Conservation (phyloP, 371 early-diverging fungal genomes). For the Sporodiniella umbellata region DNA sequence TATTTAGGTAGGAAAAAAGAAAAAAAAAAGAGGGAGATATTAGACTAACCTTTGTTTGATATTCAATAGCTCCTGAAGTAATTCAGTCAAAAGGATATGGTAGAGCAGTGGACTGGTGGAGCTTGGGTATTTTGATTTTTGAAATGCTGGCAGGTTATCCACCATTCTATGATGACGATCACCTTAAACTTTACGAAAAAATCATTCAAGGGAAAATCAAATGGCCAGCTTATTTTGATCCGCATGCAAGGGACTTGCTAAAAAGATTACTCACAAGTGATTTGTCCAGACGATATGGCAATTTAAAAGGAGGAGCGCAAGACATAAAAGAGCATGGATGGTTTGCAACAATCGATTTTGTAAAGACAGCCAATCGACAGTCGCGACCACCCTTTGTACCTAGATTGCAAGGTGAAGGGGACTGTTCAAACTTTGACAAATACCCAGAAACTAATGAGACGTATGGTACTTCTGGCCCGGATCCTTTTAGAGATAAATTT, state of each 20-base stretch:
- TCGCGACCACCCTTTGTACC: slow-evolving; percentile 86
- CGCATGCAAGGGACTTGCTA: slow-evolving; percentile 89
- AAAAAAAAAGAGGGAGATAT: too few species aligned
- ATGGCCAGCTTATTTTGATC: slow-evolving; percentile 92
- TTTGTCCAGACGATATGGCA: slow-evolving; percentile 89
- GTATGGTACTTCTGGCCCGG: slow-evolving; percentile 39
- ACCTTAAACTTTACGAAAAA: slow-evolving; percentile 90
- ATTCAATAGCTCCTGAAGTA: slow-evolving; percentile 93
- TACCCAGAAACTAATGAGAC: slow-evolving; percentile 78
- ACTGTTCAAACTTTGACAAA: slow-evolving; percentile 89
- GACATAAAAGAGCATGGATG: slow-evolving; percentile 89
- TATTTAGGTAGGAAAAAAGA: slow-evolving; percentile 63
- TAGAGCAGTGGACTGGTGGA: slow-evolving; percentile 98
- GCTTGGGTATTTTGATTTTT: slow-evolving; percentile 95
- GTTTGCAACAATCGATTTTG: slow-evolving; percentile 85
- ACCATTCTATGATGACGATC: slow-evolving; percentile 97
- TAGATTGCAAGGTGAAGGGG: slow-evolving; percentile 74
- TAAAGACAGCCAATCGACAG: slow-evolving; percentile 48
- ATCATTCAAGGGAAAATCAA: slow-evolving; percentile 85
- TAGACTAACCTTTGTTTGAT: too few species aligned
- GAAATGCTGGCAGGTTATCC: slow-evolving; percentile 95
- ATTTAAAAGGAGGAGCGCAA: slow-evolving; percentile 82
- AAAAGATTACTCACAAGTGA: slow-evolving; percentile 89
- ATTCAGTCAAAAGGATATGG: slow-evolving; percentile 97
- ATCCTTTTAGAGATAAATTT: slow-evolving; percentile 37